Evolutionary conservation across 2,329 filamentous ascomycete species (phyloP).

Genomic region (Cercospora nicotianae): DNA sequence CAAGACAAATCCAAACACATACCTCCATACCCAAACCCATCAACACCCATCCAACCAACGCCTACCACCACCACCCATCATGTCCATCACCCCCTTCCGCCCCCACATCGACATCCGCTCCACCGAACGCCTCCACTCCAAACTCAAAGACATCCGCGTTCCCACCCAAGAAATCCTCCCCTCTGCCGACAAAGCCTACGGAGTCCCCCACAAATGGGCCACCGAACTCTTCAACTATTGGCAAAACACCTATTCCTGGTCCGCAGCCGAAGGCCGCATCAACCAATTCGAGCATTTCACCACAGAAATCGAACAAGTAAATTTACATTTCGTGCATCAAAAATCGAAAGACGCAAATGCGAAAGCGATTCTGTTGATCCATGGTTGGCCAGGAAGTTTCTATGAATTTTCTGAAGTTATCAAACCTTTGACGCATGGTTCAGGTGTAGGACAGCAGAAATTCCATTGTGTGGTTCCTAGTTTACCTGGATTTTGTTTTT

Average conservation of each 20-base stretch:
- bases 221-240: constrained; percentile 39
- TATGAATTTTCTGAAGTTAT: constrained; percentile 48
- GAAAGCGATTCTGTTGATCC: constrained; percentile 45
- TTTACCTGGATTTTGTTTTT: constrained; percentile 58
- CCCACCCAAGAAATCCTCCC: constrained; percentile 41
- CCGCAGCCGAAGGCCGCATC: constrained; percentile 37
- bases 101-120: constrained; percentile 40
- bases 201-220: constrained; percentile 39
- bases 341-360: constrained; percentile 38
- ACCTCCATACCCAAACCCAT: not conserved
- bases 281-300: constrained; percentile 39
- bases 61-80: not conserved
- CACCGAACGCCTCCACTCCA: constrained; percentile 40
- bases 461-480: constrained; percentile 62
- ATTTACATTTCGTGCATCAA: constrained; percentile 46
- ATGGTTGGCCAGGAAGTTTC: constrained; percentile 51
- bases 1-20: not conserved
- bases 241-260: constrained; percentile 40
- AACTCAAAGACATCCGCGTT: constrained; percentile 39
- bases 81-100: constrained; percentile 37
- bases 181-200: constrained; percentile 40
- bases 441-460: constrained; percentile 33
- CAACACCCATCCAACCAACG: not conserved
- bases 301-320: constrained; percentile 40
- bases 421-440: constrained; percentile 38